Evolutionary conservation across 495 filamentous ascomycete genomes (phyloP), one percentile per base, ranked within the genome.

Genomic region (Podospora didyma): DNA sequence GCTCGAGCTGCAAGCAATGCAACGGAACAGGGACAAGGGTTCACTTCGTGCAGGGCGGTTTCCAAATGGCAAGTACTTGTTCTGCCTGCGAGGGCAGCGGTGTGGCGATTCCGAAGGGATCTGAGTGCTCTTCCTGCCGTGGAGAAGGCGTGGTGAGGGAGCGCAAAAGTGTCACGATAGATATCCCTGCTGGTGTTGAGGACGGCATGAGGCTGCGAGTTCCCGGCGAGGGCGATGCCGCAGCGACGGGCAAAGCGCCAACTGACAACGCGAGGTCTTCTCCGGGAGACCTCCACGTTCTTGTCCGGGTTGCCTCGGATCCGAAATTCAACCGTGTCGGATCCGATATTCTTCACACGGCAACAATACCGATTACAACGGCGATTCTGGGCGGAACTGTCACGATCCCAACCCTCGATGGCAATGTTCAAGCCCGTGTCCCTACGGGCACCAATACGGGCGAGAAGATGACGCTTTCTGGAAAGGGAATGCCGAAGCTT

Each of bases 21-120:
- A 86, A 86, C 51, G 94, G 94, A 4, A 89, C 91, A 11, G 94
- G 94, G 47, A 88, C 88, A 31, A 81, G 87, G 57, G 86, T 96
- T 19, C 90, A 96, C 71, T 83, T 90, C 64, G 87, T 96, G 80
- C 83, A 89, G 63, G 91, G 90, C 31, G 92, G 91, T 16, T 97
- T 98, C 76, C 93, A 97, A 73, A 90, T 98, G 83, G 88, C 87
- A 9, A 89, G 89, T 55, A 95, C 92, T 2, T 98, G 94, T 71
- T 77, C 82, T 12, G 68, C 83, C 49, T 98, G 94, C 68, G 83
- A 82, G 39, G 94, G 94, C 6, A 80, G 78, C 44, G 94, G 94
- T 26, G 68, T 84, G 54, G 71, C 77, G 10, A 82, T 87, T 46
- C 91, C 94, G 10, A 82, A 78, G 54, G 89, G 90, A 17, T 86